These are phyloP conservation scores for Glycyrrhiza uralensis DNA, from an alignment of 306 rosid genomes.

Conservation along the genomic window DNA sequence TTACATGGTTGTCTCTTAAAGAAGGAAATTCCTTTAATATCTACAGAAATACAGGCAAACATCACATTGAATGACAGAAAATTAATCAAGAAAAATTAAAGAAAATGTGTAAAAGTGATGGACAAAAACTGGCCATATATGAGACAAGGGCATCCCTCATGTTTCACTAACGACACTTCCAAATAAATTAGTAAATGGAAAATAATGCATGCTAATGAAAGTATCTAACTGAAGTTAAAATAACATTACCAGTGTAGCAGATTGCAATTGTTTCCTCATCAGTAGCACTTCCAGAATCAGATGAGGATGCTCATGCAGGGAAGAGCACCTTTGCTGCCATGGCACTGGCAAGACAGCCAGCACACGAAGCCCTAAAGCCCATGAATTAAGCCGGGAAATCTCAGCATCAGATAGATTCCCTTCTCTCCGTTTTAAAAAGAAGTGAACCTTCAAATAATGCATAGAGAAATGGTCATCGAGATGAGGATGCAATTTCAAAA, in stretches of 20 bases:
- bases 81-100: conserved; percentile 21
- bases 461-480: conserved; percentile 23
- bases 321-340: conserved; percentile 98
- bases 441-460: conserved; percentile 72
- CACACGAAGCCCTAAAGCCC: conserved; percentile 99
- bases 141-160: not conserved
- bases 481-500: conserved; percentile 28
- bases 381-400: conserved; percentile 89
- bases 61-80: not conserved
- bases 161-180: conserved; percentile 8
- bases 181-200: not conserved
- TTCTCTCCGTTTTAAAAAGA: conserved; percentile 95
- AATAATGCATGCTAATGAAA: conserved; percentile 7
- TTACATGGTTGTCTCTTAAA: conserved; percentile 70
- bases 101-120: not conserved
- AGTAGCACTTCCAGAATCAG: conserved; percentile 88
- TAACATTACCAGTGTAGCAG: conserved; percentile 75
- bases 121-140: not conserved
- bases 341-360: conserved; percentile 88
- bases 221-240: conserved; percentile 25
- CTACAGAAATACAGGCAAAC: conserved; percentile 42
- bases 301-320: conserved; percentile 94
- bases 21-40: conserved; percentile 88
- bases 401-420: conserved; percentile 85
- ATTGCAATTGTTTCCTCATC: conserved; percentile 95